Conservation (phyloP, 306 rosid genomes). For the Cucurbita pepo region DNA sequence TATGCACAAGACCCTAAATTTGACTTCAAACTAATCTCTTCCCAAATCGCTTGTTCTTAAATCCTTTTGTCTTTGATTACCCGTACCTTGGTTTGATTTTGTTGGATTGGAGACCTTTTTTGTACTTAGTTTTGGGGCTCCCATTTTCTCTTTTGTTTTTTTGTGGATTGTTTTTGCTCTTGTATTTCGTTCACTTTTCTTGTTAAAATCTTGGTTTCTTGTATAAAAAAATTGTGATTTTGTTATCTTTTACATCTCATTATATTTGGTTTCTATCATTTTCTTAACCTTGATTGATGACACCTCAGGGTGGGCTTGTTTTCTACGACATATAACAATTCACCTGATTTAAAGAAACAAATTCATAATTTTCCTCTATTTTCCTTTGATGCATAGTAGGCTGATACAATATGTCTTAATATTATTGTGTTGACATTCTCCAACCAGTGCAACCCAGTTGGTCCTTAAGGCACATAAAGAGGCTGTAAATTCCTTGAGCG, state of each 20-base stretch:
- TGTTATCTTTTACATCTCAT: not conserved
- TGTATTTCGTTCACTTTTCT: not conserved
- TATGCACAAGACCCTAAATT: no score
- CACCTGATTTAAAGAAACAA: not conserved
- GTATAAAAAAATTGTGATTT: not conserved
- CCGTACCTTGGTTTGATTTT: no score
- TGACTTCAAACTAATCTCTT: no score
- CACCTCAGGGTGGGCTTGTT: not conserved
- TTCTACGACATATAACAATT: not conserved
- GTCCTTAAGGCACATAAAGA: conserved; percentile 96
- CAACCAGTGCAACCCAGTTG: conserved; percentile 71
- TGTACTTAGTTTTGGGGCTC: not conserved
- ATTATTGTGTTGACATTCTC: not conserved
- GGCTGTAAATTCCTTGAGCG: conserved; percentile 93
- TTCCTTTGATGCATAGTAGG: not conserved
- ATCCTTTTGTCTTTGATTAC: no score
- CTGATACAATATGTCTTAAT: not conserved
- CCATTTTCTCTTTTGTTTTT: not conserved
- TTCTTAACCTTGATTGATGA: not conserved
- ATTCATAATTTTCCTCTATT: not conserved
- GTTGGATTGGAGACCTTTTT: not conserved
- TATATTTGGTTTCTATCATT: not conserved
- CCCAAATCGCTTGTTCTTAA: no score
- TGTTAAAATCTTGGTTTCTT: not conserved
- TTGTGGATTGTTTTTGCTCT: not conserved